Percentiles rank a stretch among this genome's conserved stretches.
These are phyloP conservation scores for Paramecium pentaurelia DNA, from an alignment of 73 alveolate genomes.

Conservation along the genomic window DNA sequence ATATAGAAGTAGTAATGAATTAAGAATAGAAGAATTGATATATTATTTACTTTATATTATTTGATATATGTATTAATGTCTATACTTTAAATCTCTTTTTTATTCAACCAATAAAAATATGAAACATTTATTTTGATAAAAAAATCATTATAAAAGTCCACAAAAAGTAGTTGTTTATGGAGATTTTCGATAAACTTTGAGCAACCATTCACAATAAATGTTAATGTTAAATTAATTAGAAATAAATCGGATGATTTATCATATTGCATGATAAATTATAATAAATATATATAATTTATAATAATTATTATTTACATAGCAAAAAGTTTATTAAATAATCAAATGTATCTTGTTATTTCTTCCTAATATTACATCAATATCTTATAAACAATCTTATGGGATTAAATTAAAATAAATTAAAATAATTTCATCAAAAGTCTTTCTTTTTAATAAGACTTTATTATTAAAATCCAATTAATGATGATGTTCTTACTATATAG, in stretches of 20 bases:
- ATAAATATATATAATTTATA: background rate
- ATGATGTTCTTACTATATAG: background rate
- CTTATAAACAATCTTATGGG: background rate
- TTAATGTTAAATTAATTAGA: background rate
- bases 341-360: background rate
- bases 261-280: background rate
- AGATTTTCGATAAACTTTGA: background rate
- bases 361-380: background rate
- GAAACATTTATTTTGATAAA: background rate
- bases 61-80: background rate
- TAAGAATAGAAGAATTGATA: background rate
- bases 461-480: too few relatives aligned
- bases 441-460: too few relatives aligned
- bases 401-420: background rate
- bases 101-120: background rate
- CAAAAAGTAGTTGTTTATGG: background rate
- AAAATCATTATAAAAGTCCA: background rate
- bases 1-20: background rate
- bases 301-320: background rate
- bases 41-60: background rate
- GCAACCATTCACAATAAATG: background rate
- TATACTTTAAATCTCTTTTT: background rate
- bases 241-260: background rate
- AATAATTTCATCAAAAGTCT: background rate
- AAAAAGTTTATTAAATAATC: background rate